Conservation (phyloP, 2,329 filamentous ascomycete genomes). For the Ascochyta viciae-villosae region DNA sequence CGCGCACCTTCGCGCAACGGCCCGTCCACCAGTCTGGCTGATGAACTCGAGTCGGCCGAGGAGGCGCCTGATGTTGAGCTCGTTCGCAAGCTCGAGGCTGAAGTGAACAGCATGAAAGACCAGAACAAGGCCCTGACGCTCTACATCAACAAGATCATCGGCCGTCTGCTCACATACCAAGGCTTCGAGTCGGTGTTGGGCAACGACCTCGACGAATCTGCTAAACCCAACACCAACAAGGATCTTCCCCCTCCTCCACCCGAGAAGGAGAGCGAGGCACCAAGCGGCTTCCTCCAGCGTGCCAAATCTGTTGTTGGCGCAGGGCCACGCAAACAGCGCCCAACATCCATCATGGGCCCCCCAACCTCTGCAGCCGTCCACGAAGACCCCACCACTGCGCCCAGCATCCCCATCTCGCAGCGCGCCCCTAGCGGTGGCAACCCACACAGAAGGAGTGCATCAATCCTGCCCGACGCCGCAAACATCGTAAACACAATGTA, state of each 20-base stretch:
- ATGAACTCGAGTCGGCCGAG: conserved; percentile 78
- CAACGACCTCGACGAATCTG: conserved; percentile 63
- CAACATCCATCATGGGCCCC: conserved; percentile 47
- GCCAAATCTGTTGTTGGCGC: conserved; percentile 66
- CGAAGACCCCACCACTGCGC: conserved; percentile 74
- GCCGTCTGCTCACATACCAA: conserved; percentile 89
- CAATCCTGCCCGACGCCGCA: conserved; percentile 62
- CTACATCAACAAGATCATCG: conserved; percentile 99
- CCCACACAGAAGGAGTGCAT: conserved; percentile 53
- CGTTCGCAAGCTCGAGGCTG: conserved; percentile 74
- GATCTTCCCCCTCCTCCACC: conserved; percentile 74
- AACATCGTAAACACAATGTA: conserved; percentile 90
- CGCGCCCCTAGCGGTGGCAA: conserved; percentile 46
- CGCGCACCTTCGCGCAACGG: conserved; percentile 44
- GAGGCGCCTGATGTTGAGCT: conserved; percentile 56
- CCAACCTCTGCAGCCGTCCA: conserved; percentile 41
- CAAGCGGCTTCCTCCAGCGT: conserved; percentile 60
- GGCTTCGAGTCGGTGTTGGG: conserved; percentile 95
- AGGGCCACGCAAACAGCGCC: conserved; percentile 52
- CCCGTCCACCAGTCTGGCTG: conserved; percentile 62
- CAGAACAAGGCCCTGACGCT: conserved; percentile 96
- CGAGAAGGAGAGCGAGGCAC: conserved; percentile 55
- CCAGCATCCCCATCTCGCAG: conserved; percentile 74
- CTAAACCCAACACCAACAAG: conserved; percentile 70
- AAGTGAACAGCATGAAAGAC: conserved; percentile 82